Percentiles rank a stretch among this genome's conserved stretches.
These are phyloP conservation scores for Venturia nashicola DNA, from an alignment of 2,329 filamentous ascomycete species.

Conservation along the genomic window DNA sequence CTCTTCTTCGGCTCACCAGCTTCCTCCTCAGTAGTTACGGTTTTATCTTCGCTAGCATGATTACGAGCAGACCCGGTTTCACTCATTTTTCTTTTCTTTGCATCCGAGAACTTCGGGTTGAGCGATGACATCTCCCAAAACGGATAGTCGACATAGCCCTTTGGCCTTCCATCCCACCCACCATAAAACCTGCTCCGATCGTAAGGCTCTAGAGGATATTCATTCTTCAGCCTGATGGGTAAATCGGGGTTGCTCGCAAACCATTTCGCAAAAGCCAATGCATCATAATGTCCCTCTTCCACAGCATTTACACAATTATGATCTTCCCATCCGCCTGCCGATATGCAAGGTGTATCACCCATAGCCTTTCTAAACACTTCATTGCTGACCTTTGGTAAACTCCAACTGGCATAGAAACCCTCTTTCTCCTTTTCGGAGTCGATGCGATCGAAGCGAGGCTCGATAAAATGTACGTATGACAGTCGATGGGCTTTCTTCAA, in stretches of 20 bases:
- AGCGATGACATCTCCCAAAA: constrained; percentile 13
- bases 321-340: constrained; percentile 5
- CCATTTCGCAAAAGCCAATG: constrained; percentile 30
- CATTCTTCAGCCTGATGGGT: constrained; percentile 31
- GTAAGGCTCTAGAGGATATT: constrained; percentile 31
- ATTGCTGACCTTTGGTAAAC: not conserved
- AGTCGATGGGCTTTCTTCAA: constrained; percentile 40
- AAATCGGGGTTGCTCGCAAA: constrained; percentile 39
- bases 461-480: constrained; percentile 50
- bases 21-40: not conserved
- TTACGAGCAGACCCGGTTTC: not conserved
- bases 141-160: constrained; percentile 31
- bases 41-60: not conserved
- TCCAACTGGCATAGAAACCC: constrained; percentile 1
- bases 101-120: not conserved
- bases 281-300: constrained; percentile 27
- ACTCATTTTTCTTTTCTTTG: not conserved
- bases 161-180: constrained; percentile 16
- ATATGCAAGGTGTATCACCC: constrained; percentile 15
- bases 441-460: constrained; percentile 41
- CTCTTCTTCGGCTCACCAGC: not conserved
- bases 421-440: constrained; percentile 24
- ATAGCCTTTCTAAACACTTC: not conserved
- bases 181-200: constrained; percentile 35
- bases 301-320: constrained; percentile 27